Evolutionary conservation across 208 protist species (phyloP), one percentile per base, ranked within the genome.

Genomic region (Porcisia hertigi): DNA sequence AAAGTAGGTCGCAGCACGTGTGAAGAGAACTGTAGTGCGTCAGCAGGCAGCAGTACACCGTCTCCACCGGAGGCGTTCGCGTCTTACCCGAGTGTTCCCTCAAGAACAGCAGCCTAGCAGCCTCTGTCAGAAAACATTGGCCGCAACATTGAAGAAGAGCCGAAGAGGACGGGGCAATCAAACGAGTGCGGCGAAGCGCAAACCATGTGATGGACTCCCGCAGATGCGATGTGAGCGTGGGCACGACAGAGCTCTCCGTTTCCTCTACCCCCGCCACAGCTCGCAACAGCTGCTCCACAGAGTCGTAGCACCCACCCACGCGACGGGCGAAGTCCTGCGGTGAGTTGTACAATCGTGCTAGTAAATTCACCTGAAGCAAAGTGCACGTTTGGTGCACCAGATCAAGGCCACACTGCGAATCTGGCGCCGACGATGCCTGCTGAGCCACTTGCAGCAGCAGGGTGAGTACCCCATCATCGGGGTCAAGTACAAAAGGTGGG

Each of bases 331-430:
- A 82, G 52, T 65, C 41, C 3, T 58, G 18, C 18, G 45, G 78
- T 16, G 78, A 82, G 58, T 60, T 57, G 45, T 74, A 75, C 34
- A 77, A 69, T 7, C 78, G 73, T 20, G 87, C 88, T n/a, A 93
- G 55, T 30, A 96, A 74, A 60, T 96, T 96, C 47, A 89, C 75
- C 77, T 92, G 85, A n/a, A 96, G 79, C 52, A 96, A 74, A 16
- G 79, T 67, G 58, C 85, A 90, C 49, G 80, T 78, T n/a, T 69
- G 59, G 12, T 79, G 53, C 0, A 77, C 79, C n/a, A 90, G 67
- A 54, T 77, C 81, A 14, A 74, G n/a, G 60, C 83, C 85, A 3
- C 57, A 53, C 25, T 60, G 66, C 67, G 66, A 49, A 9, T 52
- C 53, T 23, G 25, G 39, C 39, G 49, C 53, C 16, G 57, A 71